phyloP scores from a whole-genome alignment of 208 protist genomes.

The Kentomonas sorsogonicus region DNA sequence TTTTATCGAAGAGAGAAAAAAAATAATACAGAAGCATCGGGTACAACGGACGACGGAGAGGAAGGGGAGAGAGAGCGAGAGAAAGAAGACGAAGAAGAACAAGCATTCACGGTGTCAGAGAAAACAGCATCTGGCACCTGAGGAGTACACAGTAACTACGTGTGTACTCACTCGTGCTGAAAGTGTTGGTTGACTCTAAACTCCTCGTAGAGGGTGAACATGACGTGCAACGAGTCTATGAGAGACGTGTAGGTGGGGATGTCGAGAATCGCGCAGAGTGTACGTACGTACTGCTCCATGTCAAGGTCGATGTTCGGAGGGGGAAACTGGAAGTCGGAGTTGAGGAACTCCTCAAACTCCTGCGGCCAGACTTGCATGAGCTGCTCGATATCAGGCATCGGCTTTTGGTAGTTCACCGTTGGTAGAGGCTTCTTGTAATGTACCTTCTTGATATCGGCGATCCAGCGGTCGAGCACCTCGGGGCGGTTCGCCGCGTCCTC shows the following conservation, averaged over 20 bases:
- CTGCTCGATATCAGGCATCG: slow-evolving; percentile 95
- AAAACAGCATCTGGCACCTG: too few species aligned
- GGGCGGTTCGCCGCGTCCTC: slow-evolving; percentile 94
- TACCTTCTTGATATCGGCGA: slow-evolving; percentile 94
- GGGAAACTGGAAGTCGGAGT: slow-evolving; percentile 84
- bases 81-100: too few species aligned
- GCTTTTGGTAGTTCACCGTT: slow-evolving; percentile 93
- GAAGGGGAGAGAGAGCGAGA: too few species aligned
- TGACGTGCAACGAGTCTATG: slow-evolving; percentile 96
- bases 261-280: slow-evolving; percentile 94
- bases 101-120: background rate
- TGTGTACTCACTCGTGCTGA: slow-evolving; percentile 77
- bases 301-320: slow-evolving; percentile 90
- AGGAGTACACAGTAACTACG: too few species aligned
- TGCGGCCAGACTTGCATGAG: slow-evolving; percentile 95
- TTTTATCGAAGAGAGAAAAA: background rate
- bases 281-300: slow-evolving; percentile 91
- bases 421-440: slow-evolving; percentile 94
- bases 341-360: slow-evolving; percentile 93
- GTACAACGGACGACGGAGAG: too few species aligned
- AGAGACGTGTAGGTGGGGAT: slow-evolving; percentile 95
- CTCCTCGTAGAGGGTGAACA: slow-evolving; percentile 97
- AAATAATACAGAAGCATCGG: slow-evolving; percentile 9
- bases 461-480: slow-evolving; percentile 94
- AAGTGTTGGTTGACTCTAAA: slow-evolving; percentile 95